phyloP scores from a whole-genome alignment of 495 filamentous ascomycete species.

The Neurospora sp. region DNA sequence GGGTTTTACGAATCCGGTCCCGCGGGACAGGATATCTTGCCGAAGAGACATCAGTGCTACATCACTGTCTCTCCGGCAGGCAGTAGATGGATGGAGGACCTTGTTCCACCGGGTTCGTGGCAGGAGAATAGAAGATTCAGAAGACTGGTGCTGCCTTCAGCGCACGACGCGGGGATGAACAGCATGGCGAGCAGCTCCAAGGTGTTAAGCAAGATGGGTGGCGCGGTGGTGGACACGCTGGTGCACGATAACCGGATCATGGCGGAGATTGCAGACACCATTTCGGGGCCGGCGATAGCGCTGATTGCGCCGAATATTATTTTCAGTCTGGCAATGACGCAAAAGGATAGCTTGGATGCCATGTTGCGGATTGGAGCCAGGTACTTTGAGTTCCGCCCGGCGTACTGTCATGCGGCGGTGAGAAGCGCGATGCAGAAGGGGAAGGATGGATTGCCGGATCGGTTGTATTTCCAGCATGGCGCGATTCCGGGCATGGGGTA shows the following conservation, averaged over 20 bases:
- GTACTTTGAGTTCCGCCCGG: constrained; percentile 48
- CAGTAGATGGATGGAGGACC: constrained; percentile 34
- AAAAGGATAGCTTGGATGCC: constrained; percentile 37
- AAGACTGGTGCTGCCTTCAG: constrained; percentile 20
- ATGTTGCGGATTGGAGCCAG: constrained; percentile 41
- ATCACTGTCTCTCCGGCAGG: constrained; percentile 37
- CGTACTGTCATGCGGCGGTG: constrained; percentile 33
- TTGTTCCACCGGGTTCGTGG: constrained; percentile 32
- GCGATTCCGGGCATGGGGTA: constrained; percentile 46
- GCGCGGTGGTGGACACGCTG: constrained; percentile 29
- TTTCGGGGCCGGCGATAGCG: constrained; percentile 26
- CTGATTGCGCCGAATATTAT: constrained; percentile 41
- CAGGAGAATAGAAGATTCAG: constrained; percentile 33
- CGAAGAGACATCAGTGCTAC: constrained; percentile 42
- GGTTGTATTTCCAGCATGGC: constrained; percentile 43
- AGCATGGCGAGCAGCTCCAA: constrained; percentile 34
- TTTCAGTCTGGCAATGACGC: constrained; percentile 41
- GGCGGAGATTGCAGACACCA: constrained; percentile 17
- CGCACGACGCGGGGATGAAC: constrained; percentile 48
- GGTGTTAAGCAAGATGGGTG: constrained; percentile 28
- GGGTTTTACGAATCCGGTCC: constrained; percentile 43
- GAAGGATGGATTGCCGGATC: constrained; percentile 24
- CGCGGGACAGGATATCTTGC: constrained; percentile 30
- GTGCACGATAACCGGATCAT: constrained; percentile 20
- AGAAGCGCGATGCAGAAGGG: constrained; percentile 13